These are phyloP conservation scores for Blastocystis sp. DNA, from an alignment of 352 stramenopile genomes.

Conservation along the genomic window DNA sequence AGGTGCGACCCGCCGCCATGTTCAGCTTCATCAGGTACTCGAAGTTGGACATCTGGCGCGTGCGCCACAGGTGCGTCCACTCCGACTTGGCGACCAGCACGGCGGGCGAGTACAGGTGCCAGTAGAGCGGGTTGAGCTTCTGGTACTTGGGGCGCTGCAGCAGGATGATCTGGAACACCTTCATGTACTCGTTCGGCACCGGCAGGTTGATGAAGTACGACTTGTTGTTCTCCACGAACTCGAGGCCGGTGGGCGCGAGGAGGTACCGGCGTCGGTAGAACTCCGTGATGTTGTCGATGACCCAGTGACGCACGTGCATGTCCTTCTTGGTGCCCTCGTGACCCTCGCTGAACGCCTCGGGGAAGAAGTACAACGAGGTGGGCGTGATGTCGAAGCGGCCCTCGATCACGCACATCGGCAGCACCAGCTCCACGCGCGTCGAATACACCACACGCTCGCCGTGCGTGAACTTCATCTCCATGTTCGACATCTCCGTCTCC, in stretches of 20 bases:
- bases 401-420: slow-evolving; percentile 73
- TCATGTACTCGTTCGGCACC: slow-evolving; percentile 24
- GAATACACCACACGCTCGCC: slow-evolving; percentile 70
- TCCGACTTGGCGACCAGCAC: slow-evolving; percentile 64
- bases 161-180: slow-evolving; percentile 69
- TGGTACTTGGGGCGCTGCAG: slow-evolving; percentile 45
- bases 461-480: slow-evolving; percentile 70
- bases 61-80: slow-evolving; percentile 81
- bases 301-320: slow-evolving; percentile 52
- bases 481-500: slow-evolving; percentile 45
- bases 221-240: slow-evolving; percentile 48
- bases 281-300: slow-evolving; percentile 61
- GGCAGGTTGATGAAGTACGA: slow-evolving; percentile 73
- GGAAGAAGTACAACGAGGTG: slow-evolving; percentile 57
- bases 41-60: slow-evolving; percentile 92
- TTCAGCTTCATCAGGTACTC: slow-evolving; percentile 98
- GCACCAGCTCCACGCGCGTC: slow-evolving; percentile 54
- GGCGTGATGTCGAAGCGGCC: slow-evolving; percentile 65
- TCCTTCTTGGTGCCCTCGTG: slow-evolving; percentile 70
- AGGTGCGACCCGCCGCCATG: slow-evolving; percentile 90
- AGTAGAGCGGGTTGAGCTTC: slow-evolving; percentile 30
- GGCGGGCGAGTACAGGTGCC: slow-evolving; percentile 52
- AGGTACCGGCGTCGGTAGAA: slow-evolving; percentile 69
- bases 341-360: slow-evolving; percentile 50
- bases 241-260: slow-evolving; percentile 51